Conservation (phyloP, 257 asterid genomes). For the Plantago ovata region DNA sequence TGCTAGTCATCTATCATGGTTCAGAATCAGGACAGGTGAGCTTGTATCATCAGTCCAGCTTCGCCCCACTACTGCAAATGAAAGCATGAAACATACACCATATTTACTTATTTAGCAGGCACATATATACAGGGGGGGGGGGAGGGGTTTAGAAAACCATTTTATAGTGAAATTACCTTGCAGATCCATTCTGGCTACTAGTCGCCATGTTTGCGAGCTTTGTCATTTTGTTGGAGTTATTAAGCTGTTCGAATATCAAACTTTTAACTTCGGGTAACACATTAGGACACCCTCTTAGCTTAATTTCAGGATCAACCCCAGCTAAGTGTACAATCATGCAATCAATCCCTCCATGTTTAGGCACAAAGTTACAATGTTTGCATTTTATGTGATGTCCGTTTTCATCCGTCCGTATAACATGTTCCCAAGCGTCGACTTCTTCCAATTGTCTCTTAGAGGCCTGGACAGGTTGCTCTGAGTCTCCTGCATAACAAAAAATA, state of each 20-base stretch:
- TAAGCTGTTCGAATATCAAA: slow-evolving; percentile 24
- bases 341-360: slow-evolving; percentile 40
- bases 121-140: no score
- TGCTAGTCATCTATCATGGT: no score
- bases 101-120: no score
- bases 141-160: no score
- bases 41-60: no score
- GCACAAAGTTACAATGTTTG: slow-evolving; percentile 19
- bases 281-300: slow-evolving; percentile 37
- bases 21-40: no score
- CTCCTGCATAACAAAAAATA: neutral
- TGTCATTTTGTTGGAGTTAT: slow-evolving; percentile 26
- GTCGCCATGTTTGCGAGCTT: slow-evolving; percentile 20
- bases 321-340: slow-evolving; percentile 39
- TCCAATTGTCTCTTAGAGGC: neutral
- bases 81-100: no score
- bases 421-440: neutral
- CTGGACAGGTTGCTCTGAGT: neutral
- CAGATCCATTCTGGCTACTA: no score
- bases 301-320: slow-evolving; percentile 46
- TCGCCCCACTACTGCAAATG: no score
- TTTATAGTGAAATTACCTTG: no score
- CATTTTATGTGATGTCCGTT: neutral
- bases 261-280: slow-evolving; percentile 33
- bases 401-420: neutral